Evolutionary conservation across 2,329 filamentous ascomycete genomes (phyloP).

Genomic region (Pseudophaeomoniella oleicola): DNA sequence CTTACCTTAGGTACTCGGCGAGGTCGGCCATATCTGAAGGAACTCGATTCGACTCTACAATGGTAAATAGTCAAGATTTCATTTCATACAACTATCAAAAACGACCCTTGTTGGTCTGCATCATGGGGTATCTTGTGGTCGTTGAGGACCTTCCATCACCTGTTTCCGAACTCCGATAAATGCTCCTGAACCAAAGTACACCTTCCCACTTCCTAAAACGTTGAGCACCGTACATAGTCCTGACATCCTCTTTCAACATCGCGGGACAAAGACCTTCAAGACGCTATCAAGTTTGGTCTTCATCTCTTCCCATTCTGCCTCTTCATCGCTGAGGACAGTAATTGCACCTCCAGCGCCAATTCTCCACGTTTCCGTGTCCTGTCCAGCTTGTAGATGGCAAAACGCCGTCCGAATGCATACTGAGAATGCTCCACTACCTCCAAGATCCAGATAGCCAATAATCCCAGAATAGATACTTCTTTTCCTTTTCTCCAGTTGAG

Average conservation of each 20-base stretch:
- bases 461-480: constrained; percentile 77
- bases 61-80: too few species aligned
- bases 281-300: constrained; percentile 49
- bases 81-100: too few species aligned
- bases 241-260: background rate
- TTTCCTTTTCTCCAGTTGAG: constrained; percentile 46
- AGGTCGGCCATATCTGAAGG: too few species aligned
- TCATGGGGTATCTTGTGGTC: background rate
- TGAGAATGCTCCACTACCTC: constrained; percentile 76
- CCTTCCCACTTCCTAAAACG: background rate
- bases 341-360: constrained; percentile 85
- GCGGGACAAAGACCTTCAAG: constrained; percentile 21
- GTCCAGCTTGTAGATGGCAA: constrained; percentile 14
- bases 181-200: too few species aligned
- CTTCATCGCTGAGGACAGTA: constrained; percentile 65
- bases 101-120: too few species aligned
- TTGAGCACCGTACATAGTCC: background rate
- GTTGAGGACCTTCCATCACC: background rate
- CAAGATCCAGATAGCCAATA: constrained; percentile 76
- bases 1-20: too few species aligned
- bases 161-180: too few species aligned
- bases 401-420: constrained; percentile 81
- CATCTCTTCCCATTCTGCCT: constrained; percentile 87
- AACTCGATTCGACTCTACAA: too few species aligned
- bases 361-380: constrained; percentile 43